Evolutionary conservation across 805 yeast genomes (phyloP), one percentile per base, ranked within the genome.

Genomic region (Candida verbasci): DNA sequence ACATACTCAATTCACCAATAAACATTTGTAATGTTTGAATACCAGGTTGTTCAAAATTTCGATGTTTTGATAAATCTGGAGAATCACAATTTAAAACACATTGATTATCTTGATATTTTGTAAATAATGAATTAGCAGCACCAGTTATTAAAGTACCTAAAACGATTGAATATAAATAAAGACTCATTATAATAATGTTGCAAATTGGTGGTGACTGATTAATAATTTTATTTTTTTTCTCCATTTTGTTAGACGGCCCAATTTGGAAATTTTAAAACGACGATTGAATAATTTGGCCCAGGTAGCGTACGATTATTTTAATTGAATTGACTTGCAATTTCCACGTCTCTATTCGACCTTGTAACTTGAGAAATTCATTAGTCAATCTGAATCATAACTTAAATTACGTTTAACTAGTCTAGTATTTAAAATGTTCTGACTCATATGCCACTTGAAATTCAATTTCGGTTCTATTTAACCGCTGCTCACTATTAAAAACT

Each of bases 21-120:
- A 85, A 84, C 93, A 85, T 85, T 56, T 85, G 91, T 14, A 82
- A 59, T 2, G 93, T 80, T 53, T 85, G 93, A 24, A 85, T 53
- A 6, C 81, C 86, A 0, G 94, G 93, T 58, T 84, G 89, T 46
- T 84, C 85, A 49, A 82, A 85, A 40, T 61, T 56, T 24, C 60
- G 55, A 31, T 66, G 76, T n/a, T 58, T 53, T 1, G 62, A 41
- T 2, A 57, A 45, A 12, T 70, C 72, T 5, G 75, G 70, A 31
- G 57, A 58, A 23, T 59, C 57, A 53, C 87, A 81, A 50, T 75
- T 53, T 11, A 52, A 62, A 4, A 84, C 82, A 56, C 86, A 80
- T 50, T 81, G 86, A 50, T 78, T 73, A 52, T 85, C 93, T 52
- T 85, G 93, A 50, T 59, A 77, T 55, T 85, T 85, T 14, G 91